Base-by-base conservation (phyloP, 345 rosid species). In the Erysimum cheiranthoides region DNA sequence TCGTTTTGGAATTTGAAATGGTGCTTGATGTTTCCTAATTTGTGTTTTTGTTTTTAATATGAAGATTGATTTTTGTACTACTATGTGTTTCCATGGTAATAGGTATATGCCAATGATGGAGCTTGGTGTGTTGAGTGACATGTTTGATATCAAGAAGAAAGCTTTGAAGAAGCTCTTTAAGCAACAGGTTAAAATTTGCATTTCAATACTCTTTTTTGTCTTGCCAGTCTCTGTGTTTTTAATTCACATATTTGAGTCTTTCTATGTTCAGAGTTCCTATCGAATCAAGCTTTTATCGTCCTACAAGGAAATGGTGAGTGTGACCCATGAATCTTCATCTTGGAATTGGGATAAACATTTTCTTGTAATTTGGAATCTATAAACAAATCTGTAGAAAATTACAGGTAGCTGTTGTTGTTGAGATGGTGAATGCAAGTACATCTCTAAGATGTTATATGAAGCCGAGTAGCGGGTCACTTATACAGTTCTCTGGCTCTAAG, bases 71-170 rank as follows among this genome's bases (percentile, higher is more conserved):
- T 30, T 39, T 60, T 54, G 25, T 21, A 14, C 18, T 17, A 10
- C 14, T 46, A 54, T 50, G 31, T 75, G 59, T 40, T 27, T 77
- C 28, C 60, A 45, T 76, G 42, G 60, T 14, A 31, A 72, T 66
- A 94, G 96, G 67, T 92, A 84, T 84, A 62, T 92, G 81, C 88
- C 91, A 7, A 77, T 79, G 65, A 87, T 92, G 97, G 88, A 95
- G 73, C 74, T 95, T 21, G 99, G 99, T 40, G 86, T 82, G 68
- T 58, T 95, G 70, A 86, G 79, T 69, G 92, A 87, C 68, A 87
- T 90, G 92, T 79, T 80, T 1, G 77, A 85, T 74, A 85, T 95
- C 72, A 81, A 85, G 76, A 74, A 83, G 71, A 92, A 88, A 80
- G 93, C 99, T 59, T 86, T 79, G 65, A 78, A 67, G 45, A 95